Evolutionary conservation across 2,329 filamentous ascomycete genomes (phyloP).

Genomic region (Aspergillus latus): DNA sequence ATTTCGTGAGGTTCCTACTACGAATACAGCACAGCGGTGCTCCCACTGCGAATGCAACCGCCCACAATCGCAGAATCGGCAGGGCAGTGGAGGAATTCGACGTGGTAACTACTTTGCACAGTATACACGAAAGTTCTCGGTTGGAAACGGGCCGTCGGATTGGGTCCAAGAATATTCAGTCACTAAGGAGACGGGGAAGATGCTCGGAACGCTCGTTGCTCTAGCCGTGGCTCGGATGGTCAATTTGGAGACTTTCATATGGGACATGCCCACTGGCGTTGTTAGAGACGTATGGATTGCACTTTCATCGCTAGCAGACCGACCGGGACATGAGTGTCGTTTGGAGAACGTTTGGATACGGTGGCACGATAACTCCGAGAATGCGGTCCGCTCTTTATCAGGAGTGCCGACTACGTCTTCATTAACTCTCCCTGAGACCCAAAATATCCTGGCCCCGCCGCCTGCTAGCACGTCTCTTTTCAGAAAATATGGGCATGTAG

Average conservation of each 20-base stretch:
- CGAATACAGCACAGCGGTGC: conserved; percentile 26
- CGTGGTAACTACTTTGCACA: conserved; percentile 74
- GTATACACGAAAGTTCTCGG: conserved; percentile 77
- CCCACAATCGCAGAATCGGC: conserved; percentile 15
- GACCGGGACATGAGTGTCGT: conserved; percentile 62
- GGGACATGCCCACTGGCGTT: conserved; percentile 88
- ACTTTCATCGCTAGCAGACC: conserved; percentile 67
- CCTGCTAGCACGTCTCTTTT: conserved; percentile 38
- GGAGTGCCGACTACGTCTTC: conserved; percentile 18
- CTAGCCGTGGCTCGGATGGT: conserved; percentile 78
- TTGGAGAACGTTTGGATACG: conserved; percentile 75
- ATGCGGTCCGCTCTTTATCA: conserved; percentile 28
- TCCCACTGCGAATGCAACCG: conserved; percentile 33
- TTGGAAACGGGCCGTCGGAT: conserved; percentile 75
- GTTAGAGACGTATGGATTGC: conserved; percentile 78
- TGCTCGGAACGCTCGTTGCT: conserved; percentile 80
- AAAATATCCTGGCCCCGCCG: conserved; percentile 18
- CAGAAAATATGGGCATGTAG: conserved; percentile 61
- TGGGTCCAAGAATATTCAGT: conserved; percentile 83
- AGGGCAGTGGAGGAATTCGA: conserved; percentile 35
- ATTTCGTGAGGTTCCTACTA: conserved; percentile 53
- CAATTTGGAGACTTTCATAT: conserved; percentile 77
- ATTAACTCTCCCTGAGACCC: conserved; percentile 19
- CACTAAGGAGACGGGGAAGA: conserved; percentile 79
- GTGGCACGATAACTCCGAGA: conserved; percentile 73